Conservation (phyloP, 441 rosid species). For the Populus tomentosa region DNA sequence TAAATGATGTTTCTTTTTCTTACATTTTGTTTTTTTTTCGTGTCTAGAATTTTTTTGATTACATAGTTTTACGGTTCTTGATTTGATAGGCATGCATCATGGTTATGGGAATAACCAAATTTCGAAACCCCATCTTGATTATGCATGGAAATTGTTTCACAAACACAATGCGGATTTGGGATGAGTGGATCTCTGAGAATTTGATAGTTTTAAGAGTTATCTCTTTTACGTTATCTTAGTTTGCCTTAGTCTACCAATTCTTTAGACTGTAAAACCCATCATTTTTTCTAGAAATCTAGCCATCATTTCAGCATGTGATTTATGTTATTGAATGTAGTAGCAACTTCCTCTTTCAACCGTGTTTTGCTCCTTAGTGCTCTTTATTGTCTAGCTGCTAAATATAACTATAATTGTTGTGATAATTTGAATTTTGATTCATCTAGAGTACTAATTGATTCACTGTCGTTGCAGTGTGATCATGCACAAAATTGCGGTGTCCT, state of each 20-base stretch:
- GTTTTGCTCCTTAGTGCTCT: neutral
- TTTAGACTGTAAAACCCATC: neutral
- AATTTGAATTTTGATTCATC: neutral
- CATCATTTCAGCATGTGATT: neutral
- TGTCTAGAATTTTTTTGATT: neutral
- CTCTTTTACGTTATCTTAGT: neutral
- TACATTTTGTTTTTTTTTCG: neutral
- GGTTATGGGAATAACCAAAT: neutral
- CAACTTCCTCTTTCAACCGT: neutral
- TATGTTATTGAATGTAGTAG: neutral
- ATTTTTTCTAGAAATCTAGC: neutral
- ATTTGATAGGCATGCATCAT: neutral
- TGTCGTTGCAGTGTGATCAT: neutral
- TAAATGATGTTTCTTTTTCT: neutral
- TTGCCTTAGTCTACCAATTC: neutral
- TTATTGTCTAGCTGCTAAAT: neutral
- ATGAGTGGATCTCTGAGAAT: neutral
- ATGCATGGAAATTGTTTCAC: neutral
- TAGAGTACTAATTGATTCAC: neutral
- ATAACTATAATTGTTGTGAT: neutral
- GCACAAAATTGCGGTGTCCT: neutral
- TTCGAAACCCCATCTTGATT: neutral
- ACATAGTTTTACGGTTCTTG: neutral
- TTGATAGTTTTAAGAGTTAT: neutral
- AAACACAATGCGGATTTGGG: neutral